Base-by-base conservation (phyloP, 192 early-diverging fungal genomes). In the Globomyces pollinis-pini region DNA sequence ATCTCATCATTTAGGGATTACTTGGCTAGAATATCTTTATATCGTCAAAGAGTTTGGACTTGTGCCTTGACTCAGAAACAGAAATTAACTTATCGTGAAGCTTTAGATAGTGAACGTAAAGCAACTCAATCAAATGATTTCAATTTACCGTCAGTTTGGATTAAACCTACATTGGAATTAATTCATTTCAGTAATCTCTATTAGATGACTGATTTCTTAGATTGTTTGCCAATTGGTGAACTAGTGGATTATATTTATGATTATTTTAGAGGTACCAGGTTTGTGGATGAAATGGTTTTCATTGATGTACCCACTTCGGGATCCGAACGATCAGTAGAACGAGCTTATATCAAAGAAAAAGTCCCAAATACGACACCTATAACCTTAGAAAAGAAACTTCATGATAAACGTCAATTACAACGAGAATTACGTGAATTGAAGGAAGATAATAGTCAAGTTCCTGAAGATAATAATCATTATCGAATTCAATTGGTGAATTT, bases 41-140 rank as follows among this genome's bases (percentile, higher is more conserved):
- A 92, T 60, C 74, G 77, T 21, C 81, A 84, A 51, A 77, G 74
- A 34, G 65, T 80, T 21, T 96, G 91, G 84, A 75, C 87, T 55
- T 94, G 91, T 69, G 76, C 79, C 39, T 71, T 73, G 3, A 88
- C 89, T 1, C 88, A 91, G 0, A 86, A 84, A 59, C 65, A 69
- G 20, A 69, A 80, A 36, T 67, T 96, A 45, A 91, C 87, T 0
- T 96, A 86, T 57, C 78, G 84, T 56, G 81, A 92, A 58, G 94
- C 94, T 0, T 65, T 87, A 18, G 66, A 83, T 33, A 86, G 81
- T 12, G 94, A 96, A 61, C 70, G 76, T 8, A 77, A 79, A 11
- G 83, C 83, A 39, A 73, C 74, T 42, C 77, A 81, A 13, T 65
- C 71, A 36, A 66, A 82, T 0, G 77, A 84, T 33, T 84, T 86